phyloP scores from a whole-genome alignment of 2,329 filamentous ascomycete genomes.

The Cyphellophora europaea region DNA sequence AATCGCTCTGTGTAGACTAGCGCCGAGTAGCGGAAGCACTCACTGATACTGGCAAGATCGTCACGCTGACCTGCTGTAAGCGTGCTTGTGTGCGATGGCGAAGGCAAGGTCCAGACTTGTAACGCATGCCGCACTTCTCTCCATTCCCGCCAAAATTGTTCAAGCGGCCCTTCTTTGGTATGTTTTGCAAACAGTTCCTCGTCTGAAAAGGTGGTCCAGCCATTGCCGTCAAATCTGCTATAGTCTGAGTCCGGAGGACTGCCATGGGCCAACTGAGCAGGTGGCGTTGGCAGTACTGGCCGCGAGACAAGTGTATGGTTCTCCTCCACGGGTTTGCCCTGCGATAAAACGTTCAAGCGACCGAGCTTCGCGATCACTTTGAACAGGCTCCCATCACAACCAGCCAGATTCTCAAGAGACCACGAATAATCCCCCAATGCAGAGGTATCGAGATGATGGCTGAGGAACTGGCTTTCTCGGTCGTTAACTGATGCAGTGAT shows the following conservation, averaged over 20 bases:
- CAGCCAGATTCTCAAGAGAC: conserved; percentile 73
- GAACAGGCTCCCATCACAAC: conserved; percentile 80
- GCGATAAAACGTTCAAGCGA: conserved; percentile 73
- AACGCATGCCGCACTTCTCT: conserved; percentile 66
- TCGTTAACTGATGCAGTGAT: conserved; percentile 89
- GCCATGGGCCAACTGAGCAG: neutral
- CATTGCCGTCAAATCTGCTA: conserved; percentile 55
- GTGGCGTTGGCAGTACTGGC: conserved; percentile 24
- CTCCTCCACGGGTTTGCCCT: conserved; percentile 40
- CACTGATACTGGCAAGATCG: conserved; percentile 73
- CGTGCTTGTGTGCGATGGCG: conserved; percentile 12
- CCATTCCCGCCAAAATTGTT: conserved; percentile 65
- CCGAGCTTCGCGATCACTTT: conserved; percentile 76
- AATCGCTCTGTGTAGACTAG: conserved; percentile 84
- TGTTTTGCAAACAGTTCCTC: conserved; percentile 37
- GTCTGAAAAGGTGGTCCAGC: conserved; percentile 24
- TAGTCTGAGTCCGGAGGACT: conserved; percentile 13
- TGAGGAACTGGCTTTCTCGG: conserved; percentile 63
- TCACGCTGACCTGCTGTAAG: conserved; percentile 53
- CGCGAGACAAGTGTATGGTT: conserved; percentile 14
- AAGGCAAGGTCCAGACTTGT: conserved; percentile 53
- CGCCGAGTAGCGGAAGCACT: conserved; percentile 82
- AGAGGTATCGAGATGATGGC: conserved; percentile 53
- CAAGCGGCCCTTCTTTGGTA: conserved; percentile 32
- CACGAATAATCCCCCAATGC: conserved; percentile 58